Evolutionary conservation across 78 protist genomes (phyloP).

Genomic region (Dictyostelium firmibasis): DNA sequence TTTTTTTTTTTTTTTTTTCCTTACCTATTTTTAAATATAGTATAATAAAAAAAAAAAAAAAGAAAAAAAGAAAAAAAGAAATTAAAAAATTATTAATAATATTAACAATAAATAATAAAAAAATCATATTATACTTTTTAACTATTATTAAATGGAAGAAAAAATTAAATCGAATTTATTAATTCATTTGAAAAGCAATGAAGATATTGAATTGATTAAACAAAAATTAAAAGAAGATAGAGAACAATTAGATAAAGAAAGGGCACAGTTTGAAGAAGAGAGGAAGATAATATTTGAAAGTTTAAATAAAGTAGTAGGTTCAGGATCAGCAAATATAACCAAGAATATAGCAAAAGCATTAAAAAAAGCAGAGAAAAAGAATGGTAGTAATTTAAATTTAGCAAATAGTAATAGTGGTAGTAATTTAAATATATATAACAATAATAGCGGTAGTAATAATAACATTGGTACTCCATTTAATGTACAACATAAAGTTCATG

Average conservation of each 20-base stretch:
- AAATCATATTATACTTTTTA: too few species aligned
- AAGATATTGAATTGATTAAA: neutral
- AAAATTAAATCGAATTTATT: neutral
- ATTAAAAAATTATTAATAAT: too few species aligned
- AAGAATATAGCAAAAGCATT: constrained; percentile 40
- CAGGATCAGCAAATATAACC: constrained; percentile 18
- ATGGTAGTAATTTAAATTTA: neutral
- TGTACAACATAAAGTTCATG: constrained; percentile 71
- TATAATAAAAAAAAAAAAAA: too few species aligned
- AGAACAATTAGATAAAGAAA: constrained; percentile 26
- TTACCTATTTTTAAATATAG: too few species aligned
- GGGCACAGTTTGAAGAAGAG: constrained; percentile 44
- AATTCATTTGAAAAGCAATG: neutral
- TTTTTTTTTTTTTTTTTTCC: too few species aligned
- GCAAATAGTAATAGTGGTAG: neutral
- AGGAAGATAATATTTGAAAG: constrained; percentile 52
- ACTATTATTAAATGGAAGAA: constrained; percentile 1
- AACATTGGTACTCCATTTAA: constrained; percentile 58
- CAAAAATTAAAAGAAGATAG: neutral
- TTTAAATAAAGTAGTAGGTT: constrained; percentile 19
- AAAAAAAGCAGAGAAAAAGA: constrained; percentile 52
- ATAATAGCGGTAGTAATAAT: neutral
- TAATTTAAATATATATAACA: neutral
- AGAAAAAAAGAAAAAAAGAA: too few species aligned
- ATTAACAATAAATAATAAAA: too few species aligned